Evolutionary conservation across 2,329 filamentous ascomycete genomes (phyloP), one percentile per base, ranked within the genome.

Genomic region (Ampelomyces quisqualis): DNA sequence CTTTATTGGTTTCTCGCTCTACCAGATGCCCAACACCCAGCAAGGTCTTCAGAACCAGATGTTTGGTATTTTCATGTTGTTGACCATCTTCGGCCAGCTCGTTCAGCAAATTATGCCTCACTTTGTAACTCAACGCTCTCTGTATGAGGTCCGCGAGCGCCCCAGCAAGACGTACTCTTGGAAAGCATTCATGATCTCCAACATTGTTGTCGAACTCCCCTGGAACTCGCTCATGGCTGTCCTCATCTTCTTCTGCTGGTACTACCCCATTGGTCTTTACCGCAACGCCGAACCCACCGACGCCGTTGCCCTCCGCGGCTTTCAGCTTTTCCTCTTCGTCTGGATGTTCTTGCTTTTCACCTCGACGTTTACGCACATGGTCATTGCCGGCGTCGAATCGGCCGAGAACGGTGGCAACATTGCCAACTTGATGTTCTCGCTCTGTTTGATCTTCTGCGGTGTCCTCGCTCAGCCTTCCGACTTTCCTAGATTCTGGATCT

Each of bases 31-130:
- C 20, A 84, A 84, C 69, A 82, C 80, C 7, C 78, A 85, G 28
- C 86, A 90, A 61, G 89, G 88, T 38, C 75, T 94, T 9, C 86
- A 91, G 68, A 90, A 93, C 70, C 86, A 90, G 55, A 84, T 91
- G 76, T 94, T 94, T 64, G 79, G 82, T 62, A 85, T 93, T 51
- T 94, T 94, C 77, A 86, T 91, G 77, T 71, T 91, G 37, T 74
- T 77, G 58, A 91, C 85, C 29, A 81, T 94, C 62, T 94, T 95
- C 62, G 85, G 86, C 49, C 84, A 88, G 58, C 75, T 90, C 22
- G 79, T 85, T 3, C 84, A 90, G 63, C 86, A 90, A 59, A 86
- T 85, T 27, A 90, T 93, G 86, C 88, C 88, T 1, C 85, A 89
- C 55, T 94, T 94, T 55, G 85, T 93, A 55, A 82, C 84, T 17